Conservation (phyloP, 2,329 filamentous ascomycete genomes). For the Emmonsia crescens region DNA sequence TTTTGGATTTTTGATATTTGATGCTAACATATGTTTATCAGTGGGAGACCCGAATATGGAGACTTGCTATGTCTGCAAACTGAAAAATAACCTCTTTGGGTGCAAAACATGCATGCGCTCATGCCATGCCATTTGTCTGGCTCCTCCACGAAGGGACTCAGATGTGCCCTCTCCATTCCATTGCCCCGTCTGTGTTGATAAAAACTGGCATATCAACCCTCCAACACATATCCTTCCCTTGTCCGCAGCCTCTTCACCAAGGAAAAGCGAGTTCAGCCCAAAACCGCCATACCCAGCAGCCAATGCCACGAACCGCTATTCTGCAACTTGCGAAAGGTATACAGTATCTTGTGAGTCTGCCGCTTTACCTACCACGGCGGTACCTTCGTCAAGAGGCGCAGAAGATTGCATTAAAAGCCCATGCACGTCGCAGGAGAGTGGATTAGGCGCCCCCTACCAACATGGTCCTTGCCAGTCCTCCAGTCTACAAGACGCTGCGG, state of each 20-base stretch:
- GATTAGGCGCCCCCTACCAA: neutral
- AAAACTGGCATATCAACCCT: neutral
- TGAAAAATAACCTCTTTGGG: neutral
- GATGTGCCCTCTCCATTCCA: neutral
- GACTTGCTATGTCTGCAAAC: neutral
- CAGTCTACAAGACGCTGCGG: neutral
- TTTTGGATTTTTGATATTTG: neutral
- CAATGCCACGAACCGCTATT: neutral
- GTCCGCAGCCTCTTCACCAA: neutral
- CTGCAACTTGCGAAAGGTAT: neutral
- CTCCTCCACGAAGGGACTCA: neutral
- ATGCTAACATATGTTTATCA: neutral
- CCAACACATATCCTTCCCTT: neutral
- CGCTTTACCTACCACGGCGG: neutral
- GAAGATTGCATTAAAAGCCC: neutral
- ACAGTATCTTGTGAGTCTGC: neutral
- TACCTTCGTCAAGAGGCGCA: neutral
- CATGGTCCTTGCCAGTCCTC: neutral
- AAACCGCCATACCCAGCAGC: neutral
- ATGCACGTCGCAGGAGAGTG: neutral
- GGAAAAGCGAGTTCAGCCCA: neutral
- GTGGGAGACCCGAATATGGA: slow-evolving; percentile 1
- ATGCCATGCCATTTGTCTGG: neutral
- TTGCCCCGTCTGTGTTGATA: neutral
- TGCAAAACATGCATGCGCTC: slow-evolving; percentile 2